Percentiles rank a stretch among this genome's conserved stretches.
phyloP scores from a whole-genome alignment of 2,329 filamentous ascomycete species.

The Colletotrichum falcatum region DNA sequence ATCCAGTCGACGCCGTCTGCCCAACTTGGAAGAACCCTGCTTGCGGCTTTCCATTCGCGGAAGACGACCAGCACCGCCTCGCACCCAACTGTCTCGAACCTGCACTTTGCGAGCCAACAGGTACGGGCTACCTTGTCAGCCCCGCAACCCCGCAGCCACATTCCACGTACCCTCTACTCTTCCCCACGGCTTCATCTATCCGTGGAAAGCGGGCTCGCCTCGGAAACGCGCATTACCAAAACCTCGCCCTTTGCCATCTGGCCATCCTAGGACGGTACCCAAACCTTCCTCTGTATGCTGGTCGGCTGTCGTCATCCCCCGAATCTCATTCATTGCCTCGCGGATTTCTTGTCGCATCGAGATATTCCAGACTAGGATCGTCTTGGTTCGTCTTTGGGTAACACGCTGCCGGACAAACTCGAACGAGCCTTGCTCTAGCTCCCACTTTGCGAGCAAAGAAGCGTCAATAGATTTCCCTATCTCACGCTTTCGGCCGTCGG shows the following conservation, averaged over 20 bases:
- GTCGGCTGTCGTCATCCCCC: conserved; percentile 18
- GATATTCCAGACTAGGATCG: conserved; percentile 15
- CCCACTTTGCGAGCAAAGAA: conserved; percentile 15
- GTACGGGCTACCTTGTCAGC: conserved; percentile 21
- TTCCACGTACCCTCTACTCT: conserved; percentile 30
- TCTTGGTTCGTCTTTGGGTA: conserved; percentile 13
- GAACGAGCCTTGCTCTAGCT: conserved; percentile 15
- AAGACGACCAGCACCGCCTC: conserved; percentile 36
- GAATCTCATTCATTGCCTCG: neutral
- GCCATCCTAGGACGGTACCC: conserved; percentile 5
- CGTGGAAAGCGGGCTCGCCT: conserved; percentile 20
- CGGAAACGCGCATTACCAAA: conserved; percentile 34
- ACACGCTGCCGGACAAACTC: conserved; percentile 29
- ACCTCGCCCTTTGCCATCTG: conserved; percentile 10
- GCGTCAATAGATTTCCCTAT: conserved; percentile 22
- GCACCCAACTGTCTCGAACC: conserved; percentile 29
- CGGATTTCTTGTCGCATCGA: conserved; percentile 27
- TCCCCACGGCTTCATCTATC: neutral
- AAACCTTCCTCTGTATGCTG: conserved; percentile 14
- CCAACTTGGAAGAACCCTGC: conserved; percentile 31
- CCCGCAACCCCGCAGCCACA: neutral
- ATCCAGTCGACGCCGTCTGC: conserved; percentile 10
- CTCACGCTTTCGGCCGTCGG: conserved; percentile 35
- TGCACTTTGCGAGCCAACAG: conserved; percentile 12
- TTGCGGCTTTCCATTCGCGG: conserved; percentile 39